Evolutionary conservation across 805 yeast genomes (phyloP).

Genomic region (Metschnikowia drakensbergensis): DNA sequence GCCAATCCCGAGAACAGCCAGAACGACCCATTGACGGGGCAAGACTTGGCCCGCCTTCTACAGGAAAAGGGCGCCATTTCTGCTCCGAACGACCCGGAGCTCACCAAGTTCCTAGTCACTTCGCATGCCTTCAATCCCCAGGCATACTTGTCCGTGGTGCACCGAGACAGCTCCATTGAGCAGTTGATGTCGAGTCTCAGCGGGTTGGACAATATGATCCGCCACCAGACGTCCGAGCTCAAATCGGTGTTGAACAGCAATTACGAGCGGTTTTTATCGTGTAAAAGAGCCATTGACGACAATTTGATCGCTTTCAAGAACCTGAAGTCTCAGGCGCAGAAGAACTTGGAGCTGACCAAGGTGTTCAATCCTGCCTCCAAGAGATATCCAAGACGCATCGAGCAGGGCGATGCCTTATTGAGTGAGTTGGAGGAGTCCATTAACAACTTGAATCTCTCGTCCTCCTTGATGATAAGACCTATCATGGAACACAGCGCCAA

Average conservation of each 20-base stretch:
- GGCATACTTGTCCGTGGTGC: conserved; percentile 35
- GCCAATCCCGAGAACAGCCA: conserved; percentile 20
- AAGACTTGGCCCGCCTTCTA: conserved; percentile 27
- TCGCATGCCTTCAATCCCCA: conserved; percentile 35
- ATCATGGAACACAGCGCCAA: conserved; percentile 35
- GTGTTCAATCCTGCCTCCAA: conserved; percentile 36
- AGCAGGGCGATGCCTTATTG: conserved; percentile 24
- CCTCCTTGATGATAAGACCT: conserved; percentile 39
- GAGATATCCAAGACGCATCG: conserved; percentile 11
- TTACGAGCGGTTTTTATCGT: conserved; percentile 32
- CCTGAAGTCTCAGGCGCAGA: conserved; percentile 34
- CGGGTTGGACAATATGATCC: conserved; percentile 33
- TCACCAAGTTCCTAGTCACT: conserved; percentile 32
- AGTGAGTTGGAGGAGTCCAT: conserved; percentile 38
- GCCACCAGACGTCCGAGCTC: conserved; percentile 33
- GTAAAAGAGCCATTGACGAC: conserved; percentile 39
- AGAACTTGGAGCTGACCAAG: conserved; percentile 30
- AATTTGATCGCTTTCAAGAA: conserved; percentile 31
- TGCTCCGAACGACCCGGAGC: conserved; percentile 29
- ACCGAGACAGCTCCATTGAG: conserved; percentile 35
- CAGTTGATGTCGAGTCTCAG: conserved; percentile 27
- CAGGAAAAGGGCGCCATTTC: conserved; percentile 22
- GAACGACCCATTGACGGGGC: conserved; percentile 34
- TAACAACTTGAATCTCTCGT: conserved; percentile 35
- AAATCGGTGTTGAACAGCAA: conserved; percentile 36